A percentile compares a stretch with the other conserved stretches of the same genome.
These are phyloP conservation scores for Chloroidium sp. DNA, from an alignment of 163 green algal species.

Conservation along the genomic window DNA sequence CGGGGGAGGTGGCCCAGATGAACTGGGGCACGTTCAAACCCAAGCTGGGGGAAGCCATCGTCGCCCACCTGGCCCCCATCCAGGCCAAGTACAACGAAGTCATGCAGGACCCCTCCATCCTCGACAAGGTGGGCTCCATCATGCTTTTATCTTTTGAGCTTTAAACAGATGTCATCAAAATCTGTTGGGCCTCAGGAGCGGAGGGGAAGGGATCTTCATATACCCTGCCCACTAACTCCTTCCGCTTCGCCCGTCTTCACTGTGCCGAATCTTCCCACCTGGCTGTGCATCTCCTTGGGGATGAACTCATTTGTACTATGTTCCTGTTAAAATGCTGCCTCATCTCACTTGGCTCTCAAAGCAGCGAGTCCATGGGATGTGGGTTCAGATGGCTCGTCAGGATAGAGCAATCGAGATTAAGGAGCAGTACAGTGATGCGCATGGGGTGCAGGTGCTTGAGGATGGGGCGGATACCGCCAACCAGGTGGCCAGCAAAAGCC, in stretches of 20 bases:
- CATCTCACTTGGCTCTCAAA: too few species aligned
- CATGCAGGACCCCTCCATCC: constrained; percentile 51
- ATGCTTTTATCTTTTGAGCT: background rate
- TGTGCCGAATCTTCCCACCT: background rate
- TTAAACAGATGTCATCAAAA: too few species aligned
- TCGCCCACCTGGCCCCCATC: constrained; percentile 84
- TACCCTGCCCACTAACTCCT: background rate
- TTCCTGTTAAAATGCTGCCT: too few species aligned
- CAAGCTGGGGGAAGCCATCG: constrained; percentile 80
- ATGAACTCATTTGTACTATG: background rate
- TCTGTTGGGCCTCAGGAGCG: too few species aligned
- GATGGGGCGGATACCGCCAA: constrained; percentile 59
- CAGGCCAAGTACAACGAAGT: constrained; percentile 65
- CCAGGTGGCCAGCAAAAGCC: constrained; percentile 56
- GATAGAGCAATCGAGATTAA: too few species aligned
- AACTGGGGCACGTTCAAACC: constrained; percentile 96
- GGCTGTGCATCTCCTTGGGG: background rate
- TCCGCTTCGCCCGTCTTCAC: background rate
- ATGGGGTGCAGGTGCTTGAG: constrained; percentile 37
- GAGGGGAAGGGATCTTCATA: too few species aligned
- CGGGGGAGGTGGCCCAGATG: constrained; percentile 57
- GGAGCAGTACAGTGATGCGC: too few species aligned
- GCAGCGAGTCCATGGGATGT: too few species aligned
- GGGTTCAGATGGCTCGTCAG: too few species aligned
- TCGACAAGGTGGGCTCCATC: constrained; percentile 46